These are phyloP conservation scores for Poronia punctata DNA, from an alignment of 495 filamentous ascomycete species.

Conservation along the genomic window DNA sequence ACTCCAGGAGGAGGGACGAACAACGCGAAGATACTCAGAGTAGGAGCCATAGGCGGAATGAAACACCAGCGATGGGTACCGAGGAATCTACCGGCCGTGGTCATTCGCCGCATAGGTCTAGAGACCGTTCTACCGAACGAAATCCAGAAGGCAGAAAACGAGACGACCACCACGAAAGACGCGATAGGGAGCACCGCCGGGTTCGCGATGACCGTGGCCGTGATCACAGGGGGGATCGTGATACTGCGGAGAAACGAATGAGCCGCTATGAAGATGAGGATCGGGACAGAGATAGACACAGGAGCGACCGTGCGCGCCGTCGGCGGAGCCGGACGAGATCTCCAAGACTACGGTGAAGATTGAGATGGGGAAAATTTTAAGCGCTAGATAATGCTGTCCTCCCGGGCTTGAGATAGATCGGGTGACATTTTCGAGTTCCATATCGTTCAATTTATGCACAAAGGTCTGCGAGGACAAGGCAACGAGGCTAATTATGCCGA, in stretches of 20 bases:
- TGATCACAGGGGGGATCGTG: conserved; percentile 16
- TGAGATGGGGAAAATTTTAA: conserved; percentile 11
- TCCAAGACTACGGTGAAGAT: conserved; percentile 20
- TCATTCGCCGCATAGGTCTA: conserved; percentile 21
- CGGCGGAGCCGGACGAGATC: conserved; percentile 25
- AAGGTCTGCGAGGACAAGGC: no score
- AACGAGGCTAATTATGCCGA: no score
- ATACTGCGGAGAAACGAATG: conserved; percentile 16
- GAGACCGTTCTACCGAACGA: conserved; percentile 19
- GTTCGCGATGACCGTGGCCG: conserved; percentile 21
- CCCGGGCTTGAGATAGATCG: neutral
- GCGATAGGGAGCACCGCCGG: conserved; percentile 19
- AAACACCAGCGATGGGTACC: conserved; percentile 14
- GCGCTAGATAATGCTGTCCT: conserved; percentile 3
- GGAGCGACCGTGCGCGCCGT: conserved; percentile 16
- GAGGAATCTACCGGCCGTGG: conserved; percentile 17
- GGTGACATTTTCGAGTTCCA: neutral
- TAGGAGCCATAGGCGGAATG: conserved; percentile 19
- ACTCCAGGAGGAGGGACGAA: conserved; percentile 15
- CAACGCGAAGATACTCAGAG: conserved; percentile 16
- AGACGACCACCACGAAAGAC: conserved; percentile 18
- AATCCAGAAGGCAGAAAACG: conserved; percentile 23
- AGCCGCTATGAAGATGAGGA: conserved; percentile 19
- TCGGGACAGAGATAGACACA: conserved; percentile 11
- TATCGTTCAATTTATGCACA: no score